phyloP scores from a whole-genome alignment of 106 monocot genomes.

The Allium cepa region DNA sequence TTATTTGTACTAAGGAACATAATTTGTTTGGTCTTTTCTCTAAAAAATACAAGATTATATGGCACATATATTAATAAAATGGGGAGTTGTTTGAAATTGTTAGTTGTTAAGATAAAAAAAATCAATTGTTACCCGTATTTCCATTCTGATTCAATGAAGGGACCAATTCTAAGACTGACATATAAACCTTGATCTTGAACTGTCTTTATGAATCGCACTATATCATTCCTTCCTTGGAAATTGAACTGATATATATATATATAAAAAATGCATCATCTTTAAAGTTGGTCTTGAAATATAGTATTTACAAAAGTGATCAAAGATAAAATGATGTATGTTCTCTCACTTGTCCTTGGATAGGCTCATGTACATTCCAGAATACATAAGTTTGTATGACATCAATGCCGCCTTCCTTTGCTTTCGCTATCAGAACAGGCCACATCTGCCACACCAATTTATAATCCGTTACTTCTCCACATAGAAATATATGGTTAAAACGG shows the following conservation, averaged over 20 bases:
- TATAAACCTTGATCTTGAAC: constrained; percentile 63
- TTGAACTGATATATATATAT: constrained; percentile 42
- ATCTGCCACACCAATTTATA: constrained; percentile 24
- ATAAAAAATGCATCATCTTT: too few species aligned
- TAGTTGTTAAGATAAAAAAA: too few species aligned
- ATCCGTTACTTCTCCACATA: too few species aligned
- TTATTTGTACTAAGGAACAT: too few species aligned
- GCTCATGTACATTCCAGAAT: constrained; percentile 92
- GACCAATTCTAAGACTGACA: constrained; percentile 78
- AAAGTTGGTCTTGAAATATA: too few species aligned
- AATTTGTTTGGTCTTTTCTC: too few species aligned
- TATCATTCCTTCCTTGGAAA: constrained; percentile 62
- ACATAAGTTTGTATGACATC: constrained; percentile 97
- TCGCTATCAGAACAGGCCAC: constrained; percentile 71
- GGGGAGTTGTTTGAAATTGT: too few species aligned
- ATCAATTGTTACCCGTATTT: constrained; percentile 52
- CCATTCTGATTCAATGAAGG: constrained; percentile 94
- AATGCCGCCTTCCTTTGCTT: constrained; percentile 73
- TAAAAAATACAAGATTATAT: too few species aligned
- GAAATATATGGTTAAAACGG: too few species aligned
- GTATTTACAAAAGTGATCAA: too few species aligned
- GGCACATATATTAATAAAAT: too few species aligned
- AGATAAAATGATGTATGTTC: too few species aligned
- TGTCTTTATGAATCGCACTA: constrained; percentile 74
- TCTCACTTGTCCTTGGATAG: constrained; percentile 43